Base-by-base conservation (phyloP, 768 basidiomycete genomes). In the Leucocoprinus sp. region DNA sequence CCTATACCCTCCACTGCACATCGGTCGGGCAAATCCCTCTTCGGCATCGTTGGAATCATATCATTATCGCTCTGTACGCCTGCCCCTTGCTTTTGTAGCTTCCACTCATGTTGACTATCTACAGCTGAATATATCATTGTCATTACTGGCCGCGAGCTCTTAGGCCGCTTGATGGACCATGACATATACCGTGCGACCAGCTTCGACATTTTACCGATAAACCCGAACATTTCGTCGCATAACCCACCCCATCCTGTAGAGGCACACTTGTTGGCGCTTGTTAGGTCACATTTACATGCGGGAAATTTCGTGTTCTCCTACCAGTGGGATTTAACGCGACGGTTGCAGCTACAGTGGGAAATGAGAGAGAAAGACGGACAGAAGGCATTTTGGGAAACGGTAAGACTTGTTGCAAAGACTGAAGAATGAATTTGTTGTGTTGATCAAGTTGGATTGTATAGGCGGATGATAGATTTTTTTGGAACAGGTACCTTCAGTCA, bases 391-490 rank as follows among this genome's bases (percentile, higher is more conserved):
- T 93, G 84, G 86, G 78, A 90, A 67, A 71, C 77, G 63, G 91
- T 89, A 58, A 45, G 78, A n/a, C n/a, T n/a, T 71, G n/a, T 26
- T 41, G 29, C 35, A n/a, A 34, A 36, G 6, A 21, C 41, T 21
- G n/a, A n/a, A n/a, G n/a, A n/a, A n/a, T n/a, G n/a, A n/a, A n/a
- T n/a, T n/a, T n/a, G n/a, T n/a, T n/a, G 17, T 21, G 17, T 8
- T 33, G 27, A 17, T 48, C 37, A 21, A 45, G 11, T 17, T 19
- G 43, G 9, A 24, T n/a, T 21, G 26, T 35, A n/a, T 28, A 93
- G 84, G 84, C 83, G 29, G 96, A 99, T 53, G 92, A 96, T 57
- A 76, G 93, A 51, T 99, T 99, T 67, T 98, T 98, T 65, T 99
- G 95, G 95, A 99, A 99, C 64, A 87, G 80, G 78, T 75, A 73